A percentile compares a stretch with the other conserved stretches of the same genome.
These are phyloP conservation scores for Tetrastigma voinierianum DNA, from an alignment of 164 flowering plant genomes.

Conservation along the genomic window DNA sequence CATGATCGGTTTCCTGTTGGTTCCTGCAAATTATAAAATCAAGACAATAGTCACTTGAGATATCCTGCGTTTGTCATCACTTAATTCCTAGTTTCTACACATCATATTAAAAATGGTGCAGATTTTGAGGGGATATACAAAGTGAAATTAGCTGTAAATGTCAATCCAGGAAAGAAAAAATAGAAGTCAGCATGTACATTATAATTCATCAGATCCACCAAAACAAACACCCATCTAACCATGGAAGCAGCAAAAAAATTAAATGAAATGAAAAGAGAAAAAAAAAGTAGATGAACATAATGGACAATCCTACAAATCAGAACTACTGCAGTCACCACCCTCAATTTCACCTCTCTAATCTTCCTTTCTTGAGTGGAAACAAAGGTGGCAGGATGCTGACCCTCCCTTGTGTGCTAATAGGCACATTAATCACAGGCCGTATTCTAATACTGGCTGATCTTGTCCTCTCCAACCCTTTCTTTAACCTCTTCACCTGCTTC, in stretches of 20 bases:
- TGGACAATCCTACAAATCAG: slow-evolving; percentile 11
- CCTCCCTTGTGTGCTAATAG: slow-evolving; percentile 57
- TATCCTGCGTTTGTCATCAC: slow-evolving; percentile 14
- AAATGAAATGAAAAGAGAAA: neutral
- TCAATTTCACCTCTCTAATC: slow-evolving; percentile 38
- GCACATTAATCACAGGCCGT: slow-evolving; percentile 80
- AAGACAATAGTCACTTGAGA: no score
- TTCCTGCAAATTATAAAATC: no score
- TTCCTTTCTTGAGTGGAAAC: slow-evolving; percentile 59
- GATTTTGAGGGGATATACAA: neutral
- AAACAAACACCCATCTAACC: slow-evolving; percentile 13
- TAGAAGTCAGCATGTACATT: slow-evolving; percentile 28
- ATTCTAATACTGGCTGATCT: slow-evolving; percentile 76
- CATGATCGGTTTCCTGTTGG: no score
- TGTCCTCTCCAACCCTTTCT: slow-evolving; percentile 78
- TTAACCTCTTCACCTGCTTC: slow-evolving; percentile 59
- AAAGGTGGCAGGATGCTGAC: slow-evolving; percentile 58
- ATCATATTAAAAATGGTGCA: neutral
- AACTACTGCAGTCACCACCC: slow-evolving; percentile 4
- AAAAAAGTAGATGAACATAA: slow-evolving; percentile 4
- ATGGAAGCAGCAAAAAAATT: neutral
- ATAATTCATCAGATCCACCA: slow-evolving; percentile 19
- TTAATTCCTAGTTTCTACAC: slow-evolving; percentile 1
- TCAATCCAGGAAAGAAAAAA: slow-evolving; percentile 1
- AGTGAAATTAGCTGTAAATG: neutral